These are phyloP conservation scores for Cladosporium phlei DNA, from an alignment of 2,329 filamentous ascomycete species.

Conservation along the genomic window DNA sequence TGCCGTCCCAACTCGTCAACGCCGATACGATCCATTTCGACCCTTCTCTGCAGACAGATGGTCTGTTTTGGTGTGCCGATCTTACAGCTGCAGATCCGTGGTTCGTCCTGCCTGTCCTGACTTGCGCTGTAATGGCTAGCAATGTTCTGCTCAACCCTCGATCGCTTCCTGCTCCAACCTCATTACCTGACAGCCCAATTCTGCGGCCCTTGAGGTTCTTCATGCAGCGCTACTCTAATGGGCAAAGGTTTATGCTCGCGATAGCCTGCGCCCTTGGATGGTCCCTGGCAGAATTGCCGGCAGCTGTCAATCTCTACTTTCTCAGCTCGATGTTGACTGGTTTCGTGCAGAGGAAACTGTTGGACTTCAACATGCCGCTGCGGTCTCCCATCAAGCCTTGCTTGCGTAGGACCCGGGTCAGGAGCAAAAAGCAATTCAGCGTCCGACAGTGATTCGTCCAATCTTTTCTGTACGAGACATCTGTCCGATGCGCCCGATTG, in stretches of 20 bases:
- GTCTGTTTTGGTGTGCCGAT: slow-evolving; percentile 58
- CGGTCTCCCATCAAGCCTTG: slow-evolving; percentile 23
- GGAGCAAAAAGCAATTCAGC: slow-evolving; percentile 20
- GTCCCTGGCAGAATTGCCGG: slow-evolving; percentile 34
- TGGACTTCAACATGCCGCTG: slow-evolving; percentile 26
- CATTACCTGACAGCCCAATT: too few relatives aligned
- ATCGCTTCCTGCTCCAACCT: neutral
- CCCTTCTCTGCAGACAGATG: slow-evolving; percentile 50
- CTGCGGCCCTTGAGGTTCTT: neutral
- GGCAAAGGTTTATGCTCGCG: slow-evolving; percentile 25
- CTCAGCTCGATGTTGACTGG: slow-evolving; percentile 19
- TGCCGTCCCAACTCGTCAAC: neutral
- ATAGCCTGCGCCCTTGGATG: slow-evolving; percentile 32
- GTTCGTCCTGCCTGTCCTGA: slow-evolving; percentile 44
- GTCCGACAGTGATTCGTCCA: too few relatives aligned
- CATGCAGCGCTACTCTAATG: slow-evolving; percentile 13
- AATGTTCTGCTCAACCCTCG: slow-evolving; percentile 37
- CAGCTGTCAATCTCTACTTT: slow-evolving; percentile 40
- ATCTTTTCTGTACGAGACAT: too few relatives aligned
- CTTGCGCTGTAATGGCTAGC: slow-evolving; percentile 46
- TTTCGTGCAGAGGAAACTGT: slow-evolving; percentile 20
- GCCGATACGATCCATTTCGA: slow-evolving; percentile 29
- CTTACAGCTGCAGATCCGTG: slow-evolving; percentile 51
- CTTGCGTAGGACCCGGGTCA: slow-evolving; percentile 22
- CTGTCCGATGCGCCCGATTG: too few relatives aligned